phyloP scores from a whole-genome alignment of 2,329 filamentous ascomycete species.

The Epichloe elymi region DNA sequence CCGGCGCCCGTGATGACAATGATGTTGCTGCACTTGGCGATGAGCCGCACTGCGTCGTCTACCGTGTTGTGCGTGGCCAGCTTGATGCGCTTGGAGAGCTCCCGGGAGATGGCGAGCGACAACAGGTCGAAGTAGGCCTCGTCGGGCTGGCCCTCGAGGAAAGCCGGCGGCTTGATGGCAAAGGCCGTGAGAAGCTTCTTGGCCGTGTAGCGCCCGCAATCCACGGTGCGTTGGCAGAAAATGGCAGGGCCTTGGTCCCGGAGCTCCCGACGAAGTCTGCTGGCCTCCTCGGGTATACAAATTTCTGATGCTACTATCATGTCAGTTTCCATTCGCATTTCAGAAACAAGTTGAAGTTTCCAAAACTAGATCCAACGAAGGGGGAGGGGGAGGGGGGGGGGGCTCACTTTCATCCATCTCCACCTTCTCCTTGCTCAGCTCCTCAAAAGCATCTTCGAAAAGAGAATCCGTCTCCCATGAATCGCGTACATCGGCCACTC shows the following conservation, averaged over 20 bases:
- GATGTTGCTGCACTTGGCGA: conserved; percentile 67
- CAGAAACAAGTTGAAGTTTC: background rate
- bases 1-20: conserved; percentile 90
- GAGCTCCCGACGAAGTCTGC: conserved; percentile 54
- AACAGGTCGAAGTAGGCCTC: conserved; percentile 64
- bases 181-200: conserved; percentile 83
- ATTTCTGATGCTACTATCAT: conserved; percentile 27
- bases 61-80: conserved; percentile 69
- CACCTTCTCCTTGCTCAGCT: conserved; percentile 39
- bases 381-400: no score
- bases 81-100: conserved; percentile 71
- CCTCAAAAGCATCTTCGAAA: conserved; percentile 48
- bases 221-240: conserved; percentile 63
- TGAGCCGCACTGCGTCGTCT: conserved; percentile 70
- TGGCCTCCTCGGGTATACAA: conserved; percentile 57
- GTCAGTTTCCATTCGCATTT: background rate
- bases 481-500: conserved; percentile 37
- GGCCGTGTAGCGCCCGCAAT: conserved; percentile 55
- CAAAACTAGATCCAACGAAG: no score
- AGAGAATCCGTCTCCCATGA: conserved; percentile 53
- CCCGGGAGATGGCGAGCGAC: conserved; percentile 63
- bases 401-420: conserved; percentile 20
- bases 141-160: conserved; percentile 55
- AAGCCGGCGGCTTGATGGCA: conserved; percentile 58
- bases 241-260: conserved; percentile 63